Conservation (phyloP, 306 rosid species). For the Luffa acutangula region DNA sequence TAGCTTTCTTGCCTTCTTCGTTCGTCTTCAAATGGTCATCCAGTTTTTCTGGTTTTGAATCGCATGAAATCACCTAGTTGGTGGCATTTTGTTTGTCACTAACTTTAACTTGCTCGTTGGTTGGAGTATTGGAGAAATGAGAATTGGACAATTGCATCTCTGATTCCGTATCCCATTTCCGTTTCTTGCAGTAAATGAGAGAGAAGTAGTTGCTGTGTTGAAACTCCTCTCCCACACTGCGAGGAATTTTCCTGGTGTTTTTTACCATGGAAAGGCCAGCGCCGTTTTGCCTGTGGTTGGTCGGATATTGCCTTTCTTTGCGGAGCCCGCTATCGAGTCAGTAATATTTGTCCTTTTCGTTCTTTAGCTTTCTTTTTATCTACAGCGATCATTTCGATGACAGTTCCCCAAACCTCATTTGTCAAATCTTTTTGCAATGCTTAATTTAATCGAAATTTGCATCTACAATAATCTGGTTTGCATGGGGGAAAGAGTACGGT, state of each 20-base stretch:
- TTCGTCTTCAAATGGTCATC: background rate
- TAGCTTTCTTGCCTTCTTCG: background rate
- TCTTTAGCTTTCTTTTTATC: background rate
- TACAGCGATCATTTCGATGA: background rate
- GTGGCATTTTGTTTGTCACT: background rate
- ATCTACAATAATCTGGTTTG: background rate
- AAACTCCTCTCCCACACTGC: slow-evolving; percentile 62
- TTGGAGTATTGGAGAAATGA: background rate
- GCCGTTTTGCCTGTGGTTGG: slow-evolving; percentile 53
- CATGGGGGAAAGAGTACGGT: background rate
- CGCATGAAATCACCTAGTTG: background rate
- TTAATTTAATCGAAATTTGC: background rate
- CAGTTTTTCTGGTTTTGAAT: background rate
- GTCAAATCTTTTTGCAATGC: background rate
- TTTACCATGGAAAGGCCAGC: slow-evolving; percentile 50
- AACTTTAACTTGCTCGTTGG: background rate
- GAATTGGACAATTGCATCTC: background rate
- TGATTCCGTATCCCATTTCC: background rate
- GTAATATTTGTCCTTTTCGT: background rate
- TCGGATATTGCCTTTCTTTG: slow-evolving; percentile 68
- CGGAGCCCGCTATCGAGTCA: slow-evolving; percentile 55
- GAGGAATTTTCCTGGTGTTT: slow-evolving; percentile 66
- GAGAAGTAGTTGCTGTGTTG: slow-evolving; percentile 61
- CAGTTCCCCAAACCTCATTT: background rate
- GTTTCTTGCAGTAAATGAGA: slow-evolving; percentile 32